A percentile compares a stretch with the other conserved stretches of the same genome.
Evolutionary conservation across 495 filamentous ascomycete genomes (phyloP).

Genomic region (Neurospora sp.): DNA sequence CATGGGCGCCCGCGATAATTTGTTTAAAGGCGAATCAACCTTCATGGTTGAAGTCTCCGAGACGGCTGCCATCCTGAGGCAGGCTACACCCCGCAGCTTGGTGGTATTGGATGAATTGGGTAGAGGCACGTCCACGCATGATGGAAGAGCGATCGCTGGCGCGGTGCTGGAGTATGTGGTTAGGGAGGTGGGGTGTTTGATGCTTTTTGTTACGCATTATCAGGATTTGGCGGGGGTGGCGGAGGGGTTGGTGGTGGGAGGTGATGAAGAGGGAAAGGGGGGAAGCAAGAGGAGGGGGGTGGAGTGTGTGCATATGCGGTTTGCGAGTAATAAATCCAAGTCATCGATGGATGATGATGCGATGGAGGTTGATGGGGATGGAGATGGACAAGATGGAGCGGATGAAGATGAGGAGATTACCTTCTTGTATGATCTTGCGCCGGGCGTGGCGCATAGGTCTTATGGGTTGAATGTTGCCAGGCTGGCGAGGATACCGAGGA

Average conservation of each 20-base stretch:
- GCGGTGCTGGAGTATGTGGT: conserved; percentile 80
- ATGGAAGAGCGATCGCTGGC: conserved; percentile 92
- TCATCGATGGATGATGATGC: background rate
- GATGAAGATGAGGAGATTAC: conserved; percentile 51
- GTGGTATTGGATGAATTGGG: conserved; percentile 95
- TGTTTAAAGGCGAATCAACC: conserved; percentile 87
- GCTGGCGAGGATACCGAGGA: conserved; percentile 67
- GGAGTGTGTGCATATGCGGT: conserved; percentile 76
- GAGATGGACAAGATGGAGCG: background rate
- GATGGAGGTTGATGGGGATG: conserved; percentile 4
- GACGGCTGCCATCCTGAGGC: conserved; percentile 80
- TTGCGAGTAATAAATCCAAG: conserved; percentile 30
- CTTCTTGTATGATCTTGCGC: conserved; percentile 72
- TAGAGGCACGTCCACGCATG: conserved; percentile 84
- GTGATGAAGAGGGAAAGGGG: background rate
- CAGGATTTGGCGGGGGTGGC: conserved; percentile 69
- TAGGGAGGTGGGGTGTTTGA: conserved; percentile 60
- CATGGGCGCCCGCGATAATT: conserved; percentile 95
- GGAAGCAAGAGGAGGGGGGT: conserved; percentile 27
- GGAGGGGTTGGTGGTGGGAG: conserved; percentile 22
- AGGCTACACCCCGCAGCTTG: conserved; percentile 68
- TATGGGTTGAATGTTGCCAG: conserved; percentile 93
- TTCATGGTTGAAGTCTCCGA: conserved; percentile 98
- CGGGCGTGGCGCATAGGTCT: conserved; percentile 83
- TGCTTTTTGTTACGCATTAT: conserved; percentile 95